Evolutionary conservation across 2,329 filamentous ascomycete species (phyloP), one percentile per base, ranked within the genome.

Genomic region (Cercospora sesami): DNA sequence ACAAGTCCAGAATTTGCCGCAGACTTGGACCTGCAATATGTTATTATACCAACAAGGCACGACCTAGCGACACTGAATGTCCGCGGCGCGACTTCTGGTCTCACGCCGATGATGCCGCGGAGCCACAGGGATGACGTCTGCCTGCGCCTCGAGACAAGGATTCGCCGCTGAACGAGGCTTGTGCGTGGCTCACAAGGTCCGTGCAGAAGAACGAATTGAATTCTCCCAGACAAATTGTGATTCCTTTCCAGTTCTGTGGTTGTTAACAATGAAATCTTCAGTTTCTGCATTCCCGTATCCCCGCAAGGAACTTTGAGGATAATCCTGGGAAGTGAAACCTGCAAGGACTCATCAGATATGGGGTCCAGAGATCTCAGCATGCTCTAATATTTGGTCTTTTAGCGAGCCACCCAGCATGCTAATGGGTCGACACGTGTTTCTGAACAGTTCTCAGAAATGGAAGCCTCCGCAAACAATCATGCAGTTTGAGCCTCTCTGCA

Each of bases 81-180:
- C 51, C 42, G 45, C 45, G 9, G 23, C 26, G 48, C 21, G 48
- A 26, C 48, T 53, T 53, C 21, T 53, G 21, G 48, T 26, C 48
- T 55, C 23, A 30, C 48, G 48, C 28, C 48, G 12, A 55, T 55
- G 48, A 55, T 55, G 48, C 48, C 48, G 23, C 21, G 48, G 48
- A 55, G 48, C 48, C 48, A 55, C 23, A 55, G 48, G 18, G 30
- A 59, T 59, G 55, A 59, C 55, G 55, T 36, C 16, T 59, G 28
- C 16, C 55, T 59, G 55, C 31, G 55, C 28, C 55, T n/a, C 55
- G 31, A 23, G 30, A 59, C 55, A 31, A 59, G 55, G 55, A 59
- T 59, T 59, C 55, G 55, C 55, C 55, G 55, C 55, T 59, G 55
- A 59, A 59, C 55, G 55, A 59, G 48, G 48, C 48, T 55, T 55